Evolutionary conservation across 192 early-diverging fungal species (phyloP), one percentile per base, ranked within the genome.

Genomic region (Coemansia sp.): DNA sequence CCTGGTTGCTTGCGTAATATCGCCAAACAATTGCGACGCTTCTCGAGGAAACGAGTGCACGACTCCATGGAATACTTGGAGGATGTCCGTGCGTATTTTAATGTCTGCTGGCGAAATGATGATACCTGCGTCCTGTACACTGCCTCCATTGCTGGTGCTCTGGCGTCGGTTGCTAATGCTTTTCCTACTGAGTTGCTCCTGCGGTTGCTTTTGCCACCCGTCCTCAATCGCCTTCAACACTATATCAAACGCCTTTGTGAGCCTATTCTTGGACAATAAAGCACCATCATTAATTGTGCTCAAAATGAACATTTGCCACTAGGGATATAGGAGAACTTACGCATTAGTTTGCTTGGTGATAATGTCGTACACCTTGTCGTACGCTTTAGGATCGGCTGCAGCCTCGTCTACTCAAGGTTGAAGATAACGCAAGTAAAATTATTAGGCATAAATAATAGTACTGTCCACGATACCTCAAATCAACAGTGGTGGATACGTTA

Each of bases 41-140:
- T 74, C 64, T 16, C n/a, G 31, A 4, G 77, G 77, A 51, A 64
- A 71, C 24, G 77, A 61, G 24, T 61, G 33, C 21, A 74, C 72
- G 4, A 79, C 56, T 1, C 62, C 68, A 42, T 74, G 64, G 29
- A 79, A 50, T 34, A 70, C 63, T 35, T 59, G 37, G 13, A 74
- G 62, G 3, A 79, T 11, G 44, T 59, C 72, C 2, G 73, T 69
- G 6, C 44, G 31, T 29, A 29, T 56, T 33, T 51, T 36, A 13
- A 60, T 56, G 34, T 72, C 62, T 8, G 24, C 29, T 6, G 72
- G 16, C 3, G 54, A 57, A 6, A 33, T 16, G 33, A 16, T 4
- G 34, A 31, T 48, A 60, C 60, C n/a, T 57, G 41, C 2, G 39
- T 21, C 36, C 34, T 66, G 37, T 27, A 27, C 24, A 1, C 40